Percentiles rank a stretch among this genome's conserved stretches.
Evolutionary conservation across 805 yeast species (phyloP).

Genomic region (Schwanniomyces polymorphus): DNA sequence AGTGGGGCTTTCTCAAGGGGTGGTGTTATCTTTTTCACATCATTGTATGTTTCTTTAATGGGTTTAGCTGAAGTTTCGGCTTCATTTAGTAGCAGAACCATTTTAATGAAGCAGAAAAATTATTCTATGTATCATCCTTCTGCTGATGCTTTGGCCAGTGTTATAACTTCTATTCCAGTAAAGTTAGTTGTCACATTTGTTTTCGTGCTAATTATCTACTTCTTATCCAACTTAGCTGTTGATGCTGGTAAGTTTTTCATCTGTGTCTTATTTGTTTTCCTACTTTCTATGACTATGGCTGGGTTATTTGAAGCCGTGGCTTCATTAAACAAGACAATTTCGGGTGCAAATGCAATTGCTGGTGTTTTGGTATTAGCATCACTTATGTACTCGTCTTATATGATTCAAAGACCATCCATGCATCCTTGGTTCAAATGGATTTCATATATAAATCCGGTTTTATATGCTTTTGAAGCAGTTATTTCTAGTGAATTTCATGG

Average conservation of each 20-base stretch:
- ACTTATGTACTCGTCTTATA: constrained; percentile 57
- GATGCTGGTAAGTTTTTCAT: constrained; percentile 56
- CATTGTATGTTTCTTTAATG: constrained; percentile 61
- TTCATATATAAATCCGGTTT: constrained; percentile 58
- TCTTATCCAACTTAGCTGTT: constrained; percentile 53
- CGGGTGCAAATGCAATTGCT: constrained; percentile 62
- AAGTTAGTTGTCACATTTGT: constrained; percentile 43
- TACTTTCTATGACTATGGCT: constrained; percentile 53
- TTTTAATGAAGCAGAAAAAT: constrained; percentile 58
- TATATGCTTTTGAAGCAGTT: constrained; percentile 57
- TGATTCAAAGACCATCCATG: constrained; percentile 55
- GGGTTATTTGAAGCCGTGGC: constrained; percentile 57
- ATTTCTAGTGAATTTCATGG: constrained; percentile 58
- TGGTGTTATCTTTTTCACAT: constrained; percentile 67
- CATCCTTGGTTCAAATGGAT: constrained; percentile 69
- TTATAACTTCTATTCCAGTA: constrained; percentile 56
- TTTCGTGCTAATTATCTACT: constrained; percentile 53
- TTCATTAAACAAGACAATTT: constrained; percentile 44
- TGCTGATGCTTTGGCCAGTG: constrained; percentile 64
- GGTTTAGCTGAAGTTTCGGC: constrained; percentile 57
- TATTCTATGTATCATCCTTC: constrained; percentile 60
- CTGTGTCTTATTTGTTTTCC: constrained; percentile 42
- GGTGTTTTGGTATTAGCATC: constrained; percentile 48
- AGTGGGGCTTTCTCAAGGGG: constrained; percentile 54
- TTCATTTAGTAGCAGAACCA: constrained; percentile 35